Base-by-base conservation (phyloP, 1,284 basidiomycete species). In the Mycena citricolor region DNA sequence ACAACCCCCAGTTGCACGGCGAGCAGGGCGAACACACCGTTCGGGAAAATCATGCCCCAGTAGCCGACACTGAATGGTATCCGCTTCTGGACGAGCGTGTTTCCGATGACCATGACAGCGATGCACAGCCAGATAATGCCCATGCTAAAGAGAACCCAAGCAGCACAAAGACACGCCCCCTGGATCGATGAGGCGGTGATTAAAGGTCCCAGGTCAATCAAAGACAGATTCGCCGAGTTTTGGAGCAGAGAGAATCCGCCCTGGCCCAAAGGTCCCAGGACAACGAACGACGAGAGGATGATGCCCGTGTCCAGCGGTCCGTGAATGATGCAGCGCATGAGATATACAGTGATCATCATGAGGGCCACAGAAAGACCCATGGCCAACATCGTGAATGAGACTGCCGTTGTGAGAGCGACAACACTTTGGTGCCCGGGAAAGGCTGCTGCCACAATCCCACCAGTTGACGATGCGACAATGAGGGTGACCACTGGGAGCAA, bases 401-500 rank as follows among this genome's bases (percentile, higher is more conserved):
- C 63, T 12, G 71, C 60, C 19, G 79, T 51, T 5, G 84, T 86
- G 21, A 82, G 57, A 21, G 79, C 62, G 1, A 83, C 82, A 48
- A 77, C 69, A 1, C 60, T 47, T 1, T 68, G 61, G 52, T 74
- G 71, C 10, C 65, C 48, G 12, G 65, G 50, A 8, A 87, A 58
- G 2, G 75, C 65, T 4, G 66, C 54, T 1, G 81, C 76, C 5
- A 90, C 64, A 32, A 83, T 60, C 0, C 74, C 79, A 2, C 87
- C 87, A 0, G 81, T 70, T 1, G 85, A 79, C 0, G 83, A 72
- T 0, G 75, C 76, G 57, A 90, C 88, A 28, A 86, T 76, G 0
- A 83, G 69, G 0, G 85, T 75, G 3, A 90, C 83, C 7, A 88
- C 74, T 0, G 88, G 89, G 31, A 90, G 74, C 3, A 90, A 66